Evolutionary conservation across 768 basidiomycete genomes (phyloP), one percentile per base, ranked within the genome.

Genomic region (Lactifluus subvellereus): DNA sequence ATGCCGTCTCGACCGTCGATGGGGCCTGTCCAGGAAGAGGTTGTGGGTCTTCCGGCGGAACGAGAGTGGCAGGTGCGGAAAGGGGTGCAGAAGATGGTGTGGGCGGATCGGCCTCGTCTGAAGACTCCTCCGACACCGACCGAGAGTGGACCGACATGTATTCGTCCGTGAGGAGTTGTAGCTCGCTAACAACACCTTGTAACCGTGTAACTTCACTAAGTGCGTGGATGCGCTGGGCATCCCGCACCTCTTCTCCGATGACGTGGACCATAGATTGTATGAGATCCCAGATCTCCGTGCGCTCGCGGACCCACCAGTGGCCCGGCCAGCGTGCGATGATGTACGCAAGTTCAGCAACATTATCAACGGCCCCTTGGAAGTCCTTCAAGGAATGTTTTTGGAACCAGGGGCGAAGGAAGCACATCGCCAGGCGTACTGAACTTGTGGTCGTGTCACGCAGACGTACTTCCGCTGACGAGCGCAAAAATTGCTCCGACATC

Each of bases 401-500:
- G 74, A 90, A 84, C 84, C 87, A 89, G 9, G 86, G 82, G 30
- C 84, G 80, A 32, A 91, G 77, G 71, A 91, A 82, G 54, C 82
- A 77, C 68, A 87, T 72, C 1, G 89, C 84, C 49, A 91, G 78
- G 54, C 84, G 81, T 27, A 89, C 84, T 2, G 88, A 83, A 30
- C 84, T 83, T 32, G 79, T 79, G 1, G 88, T 87, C 3, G 87
- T 82, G 69, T 88, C 88, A 38, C 82, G 80, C 59, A 88, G 73
- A 33, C 83, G 83, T 50, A 77, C 75, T 59, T 88, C 85, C 35
- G 77, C 67, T 1, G 84, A 74, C 60, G 83, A 76, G 49, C 75
- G 79, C 53, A 84, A 72, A 74, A 89, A 91, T 35, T 79, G 78
- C 52, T 80, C 81, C 4, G 86, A 82, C 79, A 86, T 84, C 20